Evolutionary conservation across 371 early-diverging fungal genomes (phyloP), one percentile per base, ranked within the genome.

Genomic region (Mortierella sp.): DNA sequence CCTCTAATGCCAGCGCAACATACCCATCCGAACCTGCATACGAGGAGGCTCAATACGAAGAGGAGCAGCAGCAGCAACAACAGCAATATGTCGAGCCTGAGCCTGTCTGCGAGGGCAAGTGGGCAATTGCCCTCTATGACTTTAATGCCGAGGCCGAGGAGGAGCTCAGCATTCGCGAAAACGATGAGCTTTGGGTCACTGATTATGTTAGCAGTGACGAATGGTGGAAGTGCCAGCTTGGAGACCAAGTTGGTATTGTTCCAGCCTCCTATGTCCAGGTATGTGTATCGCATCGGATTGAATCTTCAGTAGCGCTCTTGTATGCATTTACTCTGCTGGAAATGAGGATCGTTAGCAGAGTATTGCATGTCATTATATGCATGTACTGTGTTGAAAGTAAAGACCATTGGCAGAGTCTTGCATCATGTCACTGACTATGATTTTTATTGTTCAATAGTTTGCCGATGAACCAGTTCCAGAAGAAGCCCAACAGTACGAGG

Each of bases 141-240:
- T 97, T 96, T 82, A 87, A 91, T 19, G 94, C 95, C 0, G 90
- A 92, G 71, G 93, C 91, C 43, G 93, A 92, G 1, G 97, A 95
- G 74, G 97, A 97, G 82, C 83, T 96, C 21, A 86, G 90, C 34
- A 94, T 96, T 5, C 86, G 86, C 6, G 96, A 95, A 80, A 90
- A 93, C 73, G 96, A 97, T 48, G 92, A 93, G 53, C 88, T 97
- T 16, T 89, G 95, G 85, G 93, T 96, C 3, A 79, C 93, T 19
- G 96, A 96, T 82, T 92, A 93, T 85, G 92, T 93, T 11, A 93
- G 93, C 74, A 91, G 91, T 76, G 90, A 94, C 19, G 96, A 96
- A 26, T 96, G 96, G 97, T 94, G 94, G 94, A 91, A 88, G 69
- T 91, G 92, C 24, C 83, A 89, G 43, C 69, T 88, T 54, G 83